Evolutionary conservation across 2,329 filamentous ascomycete species (phyloP).

Genomic region (Dactylonectria estremocensis): DNA sequence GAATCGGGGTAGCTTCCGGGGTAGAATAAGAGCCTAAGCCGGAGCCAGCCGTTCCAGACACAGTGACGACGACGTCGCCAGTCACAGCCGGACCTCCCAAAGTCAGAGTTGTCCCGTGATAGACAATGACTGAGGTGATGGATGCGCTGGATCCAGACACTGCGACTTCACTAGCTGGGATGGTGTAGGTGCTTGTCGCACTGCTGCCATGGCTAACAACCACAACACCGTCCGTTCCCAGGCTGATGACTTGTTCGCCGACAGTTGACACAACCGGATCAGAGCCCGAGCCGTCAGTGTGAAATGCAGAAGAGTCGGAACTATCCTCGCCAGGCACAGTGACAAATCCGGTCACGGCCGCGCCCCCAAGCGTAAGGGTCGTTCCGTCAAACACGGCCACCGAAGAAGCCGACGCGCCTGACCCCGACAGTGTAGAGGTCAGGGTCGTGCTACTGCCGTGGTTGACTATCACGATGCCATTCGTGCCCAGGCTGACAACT

Average conservation of each 20-base stretch:
- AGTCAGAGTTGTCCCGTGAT: background rate
- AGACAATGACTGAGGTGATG: background rate
- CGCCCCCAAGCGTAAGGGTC: background rate
- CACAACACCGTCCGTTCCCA: slow-evolving; percentile 3
- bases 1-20: background rate
- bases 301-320: background rate
- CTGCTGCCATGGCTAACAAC: background rate
- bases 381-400: slow-evolving; percentile 6
- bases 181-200: background rate
- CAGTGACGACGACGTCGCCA: background rate
- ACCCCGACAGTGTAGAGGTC: slow-evolving; percentile 2
- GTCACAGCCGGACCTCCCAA: background rate
- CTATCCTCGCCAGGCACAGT: background rate
- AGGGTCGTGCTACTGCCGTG: background rate
- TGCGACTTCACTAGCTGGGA: background rate
- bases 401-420: background rate
- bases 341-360: background rate
- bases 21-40: background rate
- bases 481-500: slow-evolving; percentile 3
- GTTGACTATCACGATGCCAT: slow-evolving; percentile 9
- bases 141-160: background rate
- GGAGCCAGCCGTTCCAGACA: background rate
- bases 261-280: background rate
- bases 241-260: background rate
- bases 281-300: background rate